These are phyloP conservation scores for Pseudozyma thailandica DNA, from an alignment of 1,284 basidiomycete species.

Conservation along the genomic window DNA sequence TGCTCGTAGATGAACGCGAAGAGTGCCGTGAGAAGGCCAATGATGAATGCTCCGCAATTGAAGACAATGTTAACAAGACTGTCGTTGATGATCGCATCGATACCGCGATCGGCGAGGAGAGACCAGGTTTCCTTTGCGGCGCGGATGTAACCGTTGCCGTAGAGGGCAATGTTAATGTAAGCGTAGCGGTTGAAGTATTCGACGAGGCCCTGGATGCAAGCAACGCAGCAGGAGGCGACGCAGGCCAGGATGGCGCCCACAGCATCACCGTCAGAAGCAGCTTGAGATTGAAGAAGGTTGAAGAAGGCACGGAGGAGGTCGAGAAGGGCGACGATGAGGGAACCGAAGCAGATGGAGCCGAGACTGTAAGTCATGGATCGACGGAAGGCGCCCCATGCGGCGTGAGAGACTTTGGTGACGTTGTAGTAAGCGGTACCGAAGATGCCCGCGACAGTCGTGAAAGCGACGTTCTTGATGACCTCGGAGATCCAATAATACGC, in stretches of 20 bases:
- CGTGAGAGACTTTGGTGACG: slow-evolving; percentile 75
- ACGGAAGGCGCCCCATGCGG: slow-evolving; percentile 73
- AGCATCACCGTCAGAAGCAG: slow-evolving; percentile 79
- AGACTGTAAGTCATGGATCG: slow-evolving; percentile 86
- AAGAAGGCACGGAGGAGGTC: slow-evolving; percentile 80
- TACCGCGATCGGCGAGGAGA: slow-evolving; percentile 80
- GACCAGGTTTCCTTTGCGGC: slow-evolving; percentile 93
- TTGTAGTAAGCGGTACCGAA: slow-evolving; percentile 62
- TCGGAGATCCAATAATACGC: slow-evolving; percentile 57
- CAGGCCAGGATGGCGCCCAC: slow-evolving; percentile 81
- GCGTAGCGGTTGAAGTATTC: slow-evolving; percentile 72
- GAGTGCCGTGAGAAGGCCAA: slow-evolving; percentile 80
- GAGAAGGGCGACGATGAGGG: slow-evolving; percentile 85
- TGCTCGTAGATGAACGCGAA: slow-evolving; percentile 83
- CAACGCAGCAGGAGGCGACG: slow-evolving; percentile 79
- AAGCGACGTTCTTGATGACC: slow-evolving; percentile 62
- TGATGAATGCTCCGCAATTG: slow-evolving; percentile 74
- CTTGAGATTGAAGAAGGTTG: slow-evolving; percentile 76
- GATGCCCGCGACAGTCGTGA: slow-evolving; percentile 59
- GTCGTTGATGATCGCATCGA: slow-evolving; percentile 86
- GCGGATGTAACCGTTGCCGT: slow-evolving; percentile 83
- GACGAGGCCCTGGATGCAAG: slow-evolving; percentile 55
- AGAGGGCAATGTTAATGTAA: slow-evolving; percentile 85
- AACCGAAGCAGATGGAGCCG: slow-evolving; percentile 89
- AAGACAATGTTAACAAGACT: slow-evolving; percentile 77